A percentile compares a stretch with the other conserved stretches of the same genome.
Evolutionary conservation across 1,139 yeast species (phyloP).

Genomic region (Geotrichum citri-aurantii): DNA sequence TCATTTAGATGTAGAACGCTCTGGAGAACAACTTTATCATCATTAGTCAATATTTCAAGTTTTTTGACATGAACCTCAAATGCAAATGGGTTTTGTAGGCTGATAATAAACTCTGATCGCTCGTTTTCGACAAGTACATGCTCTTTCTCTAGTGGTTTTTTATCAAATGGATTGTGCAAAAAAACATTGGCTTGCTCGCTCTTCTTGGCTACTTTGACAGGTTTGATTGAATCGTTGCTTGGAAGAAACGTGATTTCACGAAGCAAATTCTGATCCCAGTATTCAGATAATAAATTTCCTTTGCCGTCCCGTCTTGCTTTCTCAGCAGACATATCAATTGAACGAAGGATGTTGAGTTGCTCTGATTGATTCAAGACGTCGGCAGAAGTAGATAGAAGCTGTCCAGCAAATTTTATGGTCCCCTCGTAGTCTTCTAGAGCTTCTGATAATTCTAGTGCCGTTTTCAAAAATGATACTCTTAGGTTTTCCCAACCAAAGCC

Average conservation of each 20-base stretch:
- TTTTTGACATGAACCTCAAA: conserved; percentile 63
- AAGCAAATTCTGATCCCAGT: conserved; percentile 68
- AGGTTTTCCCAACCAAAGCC: conserved; percentile 50
- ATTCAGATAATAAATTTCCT: conserved; percentile 35
- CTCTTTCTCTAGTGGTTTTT: conserved; percentile 21
- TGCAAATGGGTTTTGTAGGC: conserved; percentile 73
- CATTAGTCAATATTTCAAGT: conserved; percentile 32
- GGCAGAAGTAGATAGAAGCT: conserved; percentile 48
- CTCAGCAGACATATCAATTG: conserved; percentile 29
- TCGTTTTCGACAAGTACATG: conserved; percentile 44
- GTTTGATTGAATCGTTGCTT: not conserved
- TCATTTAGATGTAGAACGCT: conserved; percentile 14
- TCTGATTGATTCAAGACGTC: conserved; percentile 48
- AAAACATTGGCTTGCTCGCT: conserved; percentile 23
- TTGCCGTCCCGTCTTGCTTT: not conserved
- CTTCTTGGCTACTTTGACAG: not conserved
- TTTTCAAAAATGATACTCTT: conserved; percentile 52
- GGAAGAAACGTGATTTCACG: conserved; percentile 39
- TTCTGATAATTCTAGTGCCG: conserved; percentile 52
- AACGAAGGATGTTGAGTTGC: conserved; percentile 37
- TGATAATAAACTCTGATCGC: conserved; percentile 40
- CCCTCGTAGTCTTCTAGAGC: conserved; percentile 44
- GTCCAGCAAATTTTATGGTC: conserved; percentile 44
- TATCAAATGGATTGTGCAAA: conserved; percentile 40
- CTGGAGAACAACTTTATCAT: conserved; percentile 21